Conservation (phyloP, 2,329 filamentous ascomycete species). For the Myriosclerotinia curreyana region DNA sequence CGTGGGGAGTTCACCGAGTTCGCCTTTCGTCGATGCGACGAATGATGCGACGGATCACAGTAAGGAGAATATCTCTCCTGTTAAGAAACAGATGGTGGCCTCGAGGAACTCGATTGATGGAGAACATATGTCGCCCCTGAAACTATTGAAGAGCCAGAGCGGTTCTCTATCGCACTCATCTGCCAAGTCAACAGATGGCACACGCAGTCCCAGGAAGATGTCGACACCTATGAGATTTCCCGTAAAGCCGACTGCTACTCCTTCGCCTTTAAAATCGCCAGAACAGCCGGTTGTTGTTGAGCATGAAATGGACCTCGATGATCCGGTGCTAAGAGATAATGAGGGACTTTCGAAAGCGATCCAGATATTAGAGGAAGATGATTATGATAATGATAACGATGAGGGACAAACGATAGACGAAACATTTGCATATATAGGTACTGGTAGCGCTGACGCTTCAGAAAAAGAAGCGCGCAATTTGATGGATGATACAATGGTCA, state of each 20-base stretch:
- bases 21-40: constrained; percentile 35
- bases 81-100: constrained; percentile 29
- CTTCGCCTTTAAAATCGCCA: constrained; percentile 38
- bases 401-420: constrained; percentile 31
- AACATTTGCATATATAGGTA: constrained; percentile 35
- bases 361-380: constrained; percentile 61
- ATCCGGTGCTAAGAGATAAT: constrained; percentile 51
- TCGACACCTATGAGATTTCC: constrained; percentile 58
- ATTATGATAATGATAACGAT: constrained; percentile 37
- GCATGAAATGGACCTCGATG: constrained; percentile 44
- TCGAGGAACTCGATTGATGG: constrained; percentile 33
- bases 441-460: constrained; percentile 37
- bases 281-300: constrained; percentile 29
- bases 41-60: constrained; percentile 26
- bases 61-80: constrained; percentile 37
- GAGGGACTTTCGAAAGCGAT: constrained; percentile 57
- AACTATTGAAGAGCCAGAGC: constrained; percentile 36
- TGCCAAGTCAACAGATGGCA: constrained; percentile 25
- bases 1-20: constrained; percentile 34
- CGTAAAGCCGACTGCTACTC: constrained; percentile 47
- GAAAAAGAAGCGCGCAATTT: constrained; percentile 24
- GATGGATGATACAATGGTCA: constrained; percentile 41
- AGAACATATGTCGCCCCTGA: constrained; percentile 33
- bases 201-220: constrained; percentile 47
- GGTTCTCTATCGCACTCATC: constrained; percentile 29